These are phyloP conservation scores for Trichoderma sp. DNA, from an alignment of 2,329 filamentous ascomycete genomes.

Conservation along the genomic window DNA sequence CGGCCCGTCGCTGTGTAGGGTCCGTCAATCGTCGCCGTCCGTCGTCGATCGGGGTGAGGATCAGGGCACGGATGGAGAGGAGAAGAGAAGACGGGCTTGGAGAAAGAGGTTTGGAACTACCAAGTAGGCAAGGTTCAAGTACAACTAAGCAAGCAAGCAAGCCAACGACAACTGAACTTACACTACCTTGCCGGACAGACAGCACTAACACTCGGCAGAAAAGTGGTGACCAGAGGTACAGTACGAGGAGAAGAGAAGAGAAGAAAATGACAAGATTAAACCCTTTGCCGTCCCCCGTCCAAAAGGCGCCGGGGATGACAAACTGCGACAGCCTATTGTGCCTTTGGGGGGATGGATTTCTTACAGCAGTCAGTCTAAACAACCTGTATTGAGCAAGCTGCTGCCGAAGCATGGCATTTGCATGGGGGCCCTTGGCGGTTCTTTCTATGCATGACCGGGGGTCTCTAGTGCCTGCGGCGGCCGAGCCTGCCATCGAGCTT, in stretches of 20 bases:
- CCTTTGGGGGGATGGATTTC: neutral
- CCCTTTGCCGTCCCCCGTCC: neutral
- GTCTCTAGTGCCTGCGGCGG: conserved; percentile 1
- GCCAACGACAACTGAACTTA: neutral
- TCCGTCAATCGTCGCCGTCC: conserved; percentile 16
- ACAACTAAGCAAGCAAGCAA: neutral
- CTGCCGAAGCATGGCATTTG: conserved; percentile 8
- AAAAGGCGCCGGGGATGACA: neutral
- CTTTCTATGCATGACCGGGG: conserved; percentile 1
- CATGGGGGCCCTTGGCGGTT: conserved; percentile 3
- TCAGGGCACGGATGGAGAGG: conserved; percentile 1
- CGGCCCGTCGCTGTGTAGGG: conserved; percentile 11
- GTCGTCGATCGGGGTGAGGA: conserved; percentile 6
- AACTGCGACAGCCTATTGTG: conserved; percentile 3
- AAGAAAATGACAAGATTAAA: neutral
- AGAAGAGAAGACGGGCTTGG: neutral
- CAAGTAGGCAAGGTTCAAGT: neutral
- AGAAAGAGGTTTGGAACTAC: neutral
- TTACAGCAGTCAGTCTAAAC: neutral
- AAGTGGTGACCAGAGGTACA: neutral
- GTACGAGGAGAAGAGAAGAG: neutral
- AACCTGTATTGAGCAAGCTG: conserved; percentile 10
- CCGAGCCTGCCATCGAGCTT: conserved; percentile 3
- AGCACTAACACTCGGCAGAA: conserved; percentile 2
- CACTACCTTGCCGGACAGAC: neutral